Conservation (phyloP, 768 basidiomycete genomes). For the Xerocomus potaroensis region DNA sequence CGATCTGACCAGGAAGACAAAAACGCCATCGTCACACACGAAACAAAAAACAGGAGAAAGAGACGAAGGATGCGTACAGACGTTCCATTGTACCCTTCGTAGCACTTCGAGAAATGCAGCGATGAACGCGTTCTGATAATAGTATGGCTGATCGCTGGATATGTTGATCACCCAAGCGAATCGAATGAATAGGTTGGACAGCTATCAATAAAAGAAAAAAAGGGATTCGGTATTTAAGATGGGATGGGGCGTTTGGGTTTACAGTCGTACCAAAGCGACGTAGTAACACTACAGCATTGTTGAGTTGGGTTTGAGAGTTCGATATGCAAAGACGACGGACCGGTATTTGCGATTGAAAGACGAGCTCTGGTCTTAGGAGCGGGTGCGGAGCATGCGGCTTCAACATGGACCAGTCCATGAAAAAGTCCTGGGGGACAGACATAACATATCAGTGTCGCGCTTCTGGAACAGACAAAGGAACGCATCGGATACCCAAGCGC, state of each 20-base stretch:
- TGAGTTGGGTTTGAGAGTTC: background rate
- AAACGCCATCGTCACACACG: too few species aligned
- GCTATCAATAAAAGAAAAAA: too few species aligned
- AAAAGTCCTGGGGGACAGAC: constrained; percentile 52
- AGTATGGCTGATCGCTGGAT: constrained; percentile 46
- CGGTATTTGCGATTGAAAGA: constrained; percentile 59
- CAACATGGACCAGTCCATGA: constrained; percentile 89
- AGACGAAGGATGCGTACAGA: constrained; percentile 57
- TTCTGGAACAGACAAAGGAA: background rate
- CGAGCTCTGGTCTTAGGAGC: constrained; percentile 66
- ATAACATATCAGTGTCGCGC: background rate
- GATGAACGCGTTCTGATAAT: constrained; percentile 59
- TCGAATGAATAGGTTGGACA: constrained; percentile 67
- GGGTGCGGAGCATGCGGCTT: constrained; percentile 48
- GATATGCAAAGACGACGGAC: constrained; percentile 33
- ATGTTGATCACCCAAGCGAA: constrained; percentile 83
- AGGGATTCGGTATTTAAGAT: background rate
- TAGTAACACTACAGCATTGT: constrained; percentile 56
- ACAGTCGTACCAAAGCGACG: constrained; percentile 60
- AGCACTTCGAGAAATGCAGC: constrained; percentile 69
- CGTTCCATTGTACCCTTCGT: constrained; percentile 86
- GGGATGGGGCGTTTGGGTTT: too few species aligned
- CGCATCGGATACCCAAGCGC: constrained; percentile 78
- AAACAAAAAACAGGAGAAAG: too few species aligned
- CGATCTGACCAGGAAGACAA: too few species aligned